Percentiles rank a stretch among this genome's conserved stretches.
Evolutionary conservation across 2,329 filamentous ascomycete genomes (phyloP).

Genomic region (Fusarium haematococcum): DNA sequence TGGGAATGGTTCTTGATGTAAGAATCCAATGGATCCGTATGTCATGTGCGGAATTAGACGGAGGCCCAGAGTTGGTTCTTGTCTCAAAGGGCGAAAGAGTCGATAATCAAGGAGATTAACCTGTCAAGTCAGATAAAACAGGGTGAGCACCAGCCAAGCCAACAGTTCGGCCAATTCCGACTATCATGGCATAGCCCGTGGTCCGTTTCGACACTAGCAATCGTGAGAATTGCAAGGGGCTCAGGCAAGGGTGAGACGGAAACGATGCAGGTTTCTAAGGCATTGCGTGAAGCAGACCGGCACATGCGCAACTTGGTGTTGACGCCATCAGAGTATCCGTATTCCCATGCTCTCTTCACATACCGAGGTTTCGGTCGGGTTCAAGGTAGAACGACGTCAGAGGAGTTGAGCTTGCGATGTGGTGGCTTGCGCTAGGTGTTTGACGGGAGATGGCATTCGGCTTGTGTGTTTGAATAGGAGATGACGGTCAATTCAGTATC

Average conservation of each 20-base stretch:
- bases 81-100: not conserved
- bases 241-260: conserved; percentile 5
- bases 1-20: not conserved
- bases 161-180: conserved; percentile 26
- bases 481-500: not conserved
- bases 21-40: not conserved
- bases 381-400: conserved; percentile 17
- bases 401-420: conserved; percentile 3
- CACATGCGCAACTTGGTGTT: conserved; percentile 12
- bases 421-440: conserved; percentile 16
- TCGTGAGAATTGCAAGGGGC: conserved; percentile 24
- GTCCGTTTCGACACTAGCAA: conserved; percentile 7
- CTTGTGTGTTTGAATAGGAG: not conserved
- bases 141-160: conserved; percentile 20
- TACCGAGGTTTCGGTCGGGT: not conserved
- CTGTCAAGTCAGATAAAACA: not conserved
- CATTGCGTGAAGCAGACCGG: conserved; percentile 14
- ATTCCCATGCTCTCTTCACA: conserved; percentile 17
- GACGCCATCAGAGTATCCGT: conserved; percentile 32
- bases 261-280: conserved; percentile 27
- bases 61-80: not conserved
- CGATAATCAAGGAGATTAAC: not conserved
- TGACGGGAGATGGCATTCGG: conserved; percentile 5
- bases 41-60: not conserved
- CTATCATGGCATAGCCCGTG: not conserved